Conservation (phyloP, 352 stramenopile species). For the Globisporangium camurandrum region DNA sequence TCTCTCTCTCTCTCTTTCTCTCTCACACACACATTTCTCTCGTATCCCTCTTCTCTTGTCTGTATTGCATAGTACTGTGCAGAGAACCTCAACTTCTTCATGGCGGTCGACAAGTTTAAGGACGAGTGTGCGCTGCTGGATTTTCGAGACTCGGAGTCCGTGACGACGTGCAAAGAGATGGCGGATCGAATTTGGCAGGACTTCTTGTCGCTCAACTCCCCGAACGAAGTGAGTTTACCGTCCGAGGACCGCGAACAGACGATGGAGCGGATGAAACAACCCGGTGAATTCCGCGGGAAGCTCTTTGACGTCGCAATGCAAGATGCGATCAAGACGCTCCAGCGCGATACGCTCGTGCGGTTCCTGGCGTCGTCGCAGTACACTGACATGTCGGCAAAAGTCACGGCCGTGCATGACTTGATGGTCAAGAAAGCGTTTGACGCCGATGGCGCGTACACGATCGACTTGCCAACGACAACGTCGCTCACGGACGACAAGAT, state of each 20-base stretch:
- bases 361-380: conserved; percentile 78
- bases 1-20: too few species aligned
- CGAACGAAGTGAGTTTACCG: conserved; percentile 76
- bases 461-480: conserved; percentile 48
- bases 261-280: conserved; percentile 79
- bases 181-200: conserved; percentile 79
- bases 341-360: conserved; percentile 72
- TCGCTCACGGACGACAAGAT: conserved; percentile 57
- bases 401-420: conserved; percentile 39
- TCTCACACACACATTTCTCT: too few species aligned
- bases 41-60: too few species aligned
- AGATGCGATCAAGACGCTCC: conserved; percentile 78
- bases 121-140: conserved; percentile 70
- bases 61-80: conserved; percentile 47
- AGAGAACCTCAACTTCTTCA: conserved; percentile 85
- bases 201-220: conserved; percentile 76
- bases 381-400: conserved; percentile 63
- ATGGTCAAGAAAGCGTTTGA: conserved; percentile 65
- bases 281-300: conserved; percentile 64
- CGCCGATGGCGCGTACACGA: conserved; percentile 55
- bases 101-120: conserved; percentile 84
- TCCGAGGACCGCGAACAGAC: conserved; percentile 73
- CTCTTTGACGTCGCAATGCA: conserved; percentile 80
- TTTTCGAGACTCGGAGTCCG: conserved; percentile 70
- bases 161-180: conserved; percentile 80